phyloP scores from a whole-genome alignment of 345 rosid species.

The Pugionium cornutum region DNA sequence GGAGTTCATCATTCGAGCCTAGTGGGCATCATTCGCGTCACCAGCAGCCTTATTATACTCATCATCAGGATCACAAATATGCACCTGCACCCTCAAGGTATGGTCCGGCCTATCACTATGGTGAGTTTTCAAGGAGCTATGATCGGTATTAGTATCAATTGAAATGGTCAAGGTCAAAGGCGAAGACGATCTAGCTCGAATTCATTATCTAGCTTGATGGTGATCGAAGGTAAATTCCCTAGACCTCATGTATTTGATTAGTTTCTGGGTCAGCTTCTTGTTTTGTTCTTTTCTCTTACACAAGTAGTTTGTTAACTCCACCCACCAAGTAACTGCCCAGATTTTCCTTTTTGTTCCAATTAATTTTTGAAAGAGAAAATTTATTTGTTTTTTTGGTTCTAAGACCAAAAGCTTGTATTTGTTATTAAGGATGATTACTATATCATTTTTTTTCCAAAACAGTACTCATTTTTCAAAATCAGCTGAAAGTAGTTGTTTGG shows the following conservation, averaged over 20 bases:
- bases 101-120: slow-evolving; percentile 10
- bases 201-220: slow-evolving; percentile 9
- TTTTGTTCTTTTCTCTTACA: slow-evolving; percentile 13
- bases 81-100: slow-evolving; percentile 31
- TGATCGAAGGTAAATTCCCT: slow-evolving; percentile 11
- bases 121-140: slow-evolving; percentile 12
- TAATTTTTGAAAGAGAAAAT: background rate
- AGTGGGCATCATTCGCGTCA: slow-evolving; percentile 19
- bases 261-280: slow-evolving; percentile 12
- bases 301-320: slow-evolving; percentile 22
- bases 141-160: slow-evolving; percentile 25
- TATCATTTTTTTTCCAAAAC: too few relatives aligned
- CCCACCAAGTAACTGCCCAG: background rate
- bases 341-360: background rate
- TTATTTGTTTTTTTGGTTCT: too few relatives aligned
- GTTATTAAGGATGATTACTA: background rate
- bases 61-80: slow-evolving; percentile 7
- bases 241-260: slow-evolving; percentile 20
- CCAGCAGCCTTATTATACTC: slow-evolving; percentile 23
- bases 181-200: background rate
- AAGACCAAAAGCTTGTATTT: slow-evolving; percentile 1
- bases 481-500: too few relatives aligned
- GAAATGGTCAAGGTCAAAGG: slow-evolving; percentile 10
- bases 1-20: slow-evolving; percentile 22
- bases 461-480: too few relatives aligned